Conservation (phyloP, 2,329 filamentous ascomycete species). For the Trichoderma simmonsii region DNA sequence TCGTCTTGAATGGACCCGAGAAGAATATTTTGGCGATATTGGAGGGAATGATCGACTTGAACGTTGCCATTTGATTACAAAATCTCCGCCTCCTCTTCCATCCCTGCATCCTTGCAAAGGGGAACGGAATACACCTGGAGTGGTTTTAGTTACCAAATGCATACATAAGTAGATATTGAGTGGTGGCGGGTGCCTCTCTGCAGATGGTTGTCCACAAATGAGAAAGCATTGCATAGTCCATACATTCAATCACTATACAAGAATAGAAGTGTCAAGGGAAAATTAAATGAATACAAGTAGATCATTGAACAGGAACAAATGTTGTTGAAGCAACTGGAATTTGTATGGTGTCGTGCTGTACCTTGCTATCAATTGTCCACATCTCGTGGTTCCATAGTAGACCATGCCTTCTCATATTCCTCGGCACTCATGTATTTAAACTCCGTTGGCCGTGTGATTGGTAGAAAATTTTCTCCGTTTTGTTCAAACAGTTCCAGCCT, state of each 20-base stretch:
- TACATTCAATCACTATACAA: not conserved
- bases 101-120: not conserved
- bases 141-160: not conserved
- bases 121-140: not conserved
- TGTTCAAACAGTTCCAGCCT: conserved; percentile 51
- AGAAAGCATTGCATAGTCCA: not conserved
- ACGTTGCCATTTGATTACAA: not conserved
- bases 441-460: not conserved
- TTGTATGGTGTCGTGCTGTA: not conserved
- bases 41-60: not conserved
- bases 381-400: not conserved
- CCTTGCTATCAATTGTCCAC: not conserved
- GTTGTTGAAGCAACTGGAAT: not conserved
- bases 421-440: not conserved
- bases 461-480: not conserved
- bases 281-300: too few relatives aligned
- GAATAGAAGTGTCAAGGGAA: too few relatives aligned
- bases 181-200: not conserved
- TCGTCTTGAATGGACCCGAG: not conserved
- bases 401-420: not conserved
- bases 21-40: not conserved
- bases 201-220: not conserved
- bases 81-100: not conserved
- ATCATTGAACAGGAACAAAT: too few relatives aligned
- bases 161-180: not conserved